A percentile compares a stretch with the other conserved stretches of the same genome.
Evolutionary conservation across 164 flowering plant species (phyloP).

Genomic region (Tinospora cordifolia): DNA sequence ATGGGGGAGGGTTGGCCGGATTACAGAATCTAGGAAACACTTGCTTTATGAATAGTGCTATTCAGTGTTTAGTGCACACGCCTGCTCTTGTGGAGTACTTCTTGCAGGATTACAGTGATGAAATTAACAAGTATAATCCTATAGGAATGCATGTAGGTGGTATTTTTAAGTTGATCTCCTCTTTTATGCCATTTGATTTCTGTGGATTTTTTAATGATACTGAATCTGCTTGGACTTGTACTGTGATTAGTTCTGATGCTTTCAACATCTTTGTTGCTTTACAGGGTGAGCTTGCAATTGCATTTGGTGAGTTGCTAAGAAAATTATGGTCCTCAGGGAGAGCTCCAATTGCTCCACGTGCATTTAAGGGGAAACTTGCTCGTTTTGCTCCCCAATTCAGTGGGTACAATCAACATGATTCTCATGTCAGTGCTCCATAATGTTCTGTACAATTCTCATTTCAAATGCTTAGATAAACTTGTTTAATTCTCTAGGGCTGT

Average conservation of each 20-base stretch:
- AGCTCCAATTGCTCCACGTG: conserved; percentile 81
- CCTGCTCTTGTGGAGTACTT: conserved; percentile 78
- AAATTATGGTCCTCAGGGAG: conserved; percentile 87
- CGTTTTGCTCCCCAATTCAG: conserved; percentile 99
- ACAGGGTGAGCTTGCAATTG: conserved; percentile 97
- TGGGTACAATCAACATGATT: conserved; percentile 98
- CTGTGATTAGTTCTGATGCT: neutral
- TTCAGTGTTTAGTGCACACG: conserved; percentile 94
- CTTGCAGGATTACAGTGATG: conserved; percentile 68
- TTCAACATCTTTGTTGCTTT: conserved; percentile 22
- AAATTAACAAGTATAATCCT: conserved; percentile 83
- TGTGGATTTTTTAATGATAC: neutral
- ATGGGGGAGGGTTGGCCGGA: conserved; percentile 81
- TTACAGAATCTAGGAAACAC: conserved; percentile 95
- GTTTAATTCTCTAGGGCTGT: neutral
- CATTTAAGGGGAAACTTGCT: conserved; percentile 81
- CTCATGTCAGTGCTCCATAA: conserved; percentile 56
- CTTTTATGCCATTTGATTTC: neutral
- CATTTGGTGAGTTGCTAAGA: conserved; percentile 95
- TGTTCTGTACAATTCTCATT: neutral
- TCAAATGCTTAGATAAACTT: neutral
- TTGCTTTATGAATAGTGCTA: conserved; percentile 96
- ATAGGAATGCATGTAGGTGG: conserved; percentile 79
- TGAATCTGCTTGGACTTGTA: neutral
- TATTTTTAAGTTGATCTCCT: conserved; percentile 3